Evolutionary conservation across 345 rosid species (phyloP).

Genomic region (Aquilaria malaccensis): DNA sequence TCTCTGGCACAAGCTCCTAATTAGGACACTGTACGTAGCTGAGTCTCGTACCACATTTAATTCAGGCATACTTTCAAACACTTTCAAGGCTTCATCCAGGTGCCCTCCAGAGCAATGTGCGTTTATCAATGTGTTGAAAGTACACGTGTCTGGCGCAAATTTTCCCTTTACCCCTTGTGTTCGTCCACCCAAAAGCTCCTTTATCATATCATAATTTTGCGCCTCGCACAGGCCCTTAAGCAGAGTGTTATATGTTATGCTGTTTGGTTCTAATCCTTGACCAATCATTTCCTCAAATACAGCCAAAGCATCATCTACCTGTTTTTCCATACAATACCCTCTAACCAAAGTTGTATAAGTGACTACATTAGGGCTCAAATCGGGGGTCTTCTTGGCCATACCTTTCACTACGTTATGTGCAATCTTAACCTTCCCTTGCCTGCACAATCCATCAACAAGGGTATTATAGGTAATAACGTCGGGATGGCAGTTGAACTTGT

Average conservation of each 20-base stretch:
- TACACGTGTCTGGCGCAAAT: constrained; percentile 71
- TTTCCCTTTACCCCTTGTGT: constrained; percentile 18
- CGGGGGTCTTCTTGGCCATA: constrained; percentile 39
- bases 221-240: constrained; percentile 71
- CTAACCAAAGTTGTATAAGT: constrained; percentile 73
- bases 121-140: constrained; percentile 60
- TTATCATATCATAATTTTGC: constrained; percentile 47
- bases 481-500: constrained; percentile 43
- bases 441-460: constrained; percentile 75
- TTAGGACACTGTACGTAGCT: constrained; percentile 68
- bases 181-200: constrained; percentile 36
- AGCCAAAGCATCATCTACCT: constrained; percentile 55
- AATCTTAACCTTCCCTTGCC: constrained; percentile 63
- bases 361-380: constrained; percentile 56
- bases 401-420: constrained; percentile 73
- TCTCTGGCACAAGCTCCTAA: constrained; percentile 48
- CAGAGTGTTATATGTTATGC: constrained; percentile 59
- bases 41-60: constrained; percentile 58
- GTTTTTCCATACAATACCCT: constrained; percentile 71
- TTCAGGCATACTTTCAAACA: constrained; percentile 44
- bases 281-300: constrained; percentile 44
- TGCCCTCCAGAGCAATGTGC: constrained; percentile 58
- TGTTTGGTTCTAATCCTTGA: constrained; percentile 51
- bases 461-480: constrained; percentile 70
- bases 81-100: constrained; percentile 46